A percentile compares a stretch with the other conserved stretches of the same genome.
Conservation (phyloP, 2,329 filamentous ascomycete species). For the Geosmithia flava region DNA sequence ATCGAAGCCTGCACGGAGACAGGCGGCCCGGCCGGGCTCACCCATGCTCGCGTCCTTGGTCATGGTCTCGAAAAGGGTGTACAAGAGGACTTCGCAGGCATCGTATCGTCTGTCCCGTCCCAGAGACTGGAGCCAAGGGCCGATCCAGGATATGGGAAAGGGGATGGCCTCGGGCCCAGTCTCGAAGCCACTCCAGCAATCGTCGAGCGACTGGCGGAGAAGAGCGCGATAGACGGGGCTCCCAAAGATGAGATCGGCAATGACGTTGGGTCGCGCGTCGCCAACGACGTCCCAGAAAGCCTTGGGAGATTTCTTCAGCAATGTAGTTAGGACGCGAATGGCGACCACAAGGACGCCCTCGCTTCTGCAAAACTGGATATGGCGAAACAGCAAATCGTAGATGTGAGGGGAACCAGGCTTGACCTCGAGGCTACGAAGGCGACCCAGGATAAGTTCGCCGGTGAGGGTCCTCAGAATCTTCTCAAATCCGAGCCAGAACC, state of each 20-base stretch:
- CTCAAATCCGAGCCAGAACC: slow-evolving; percentile 70
- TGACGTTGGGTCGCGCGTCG: slow-evolving; percentile 63
- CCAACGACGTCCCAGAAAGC: slow-evolving; percentile 86
- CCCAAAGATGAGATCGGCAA: slow-evolving; percentile 74
- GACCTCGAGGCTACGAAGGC: slow-evolving; percentile 66
- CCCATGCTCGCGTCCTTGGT: slow-evolving; percentile 41
- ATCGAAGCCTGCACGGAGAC: slow-evolving; percentile 52
- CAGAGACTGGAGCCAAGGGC: slow-evolving; percentile 66
- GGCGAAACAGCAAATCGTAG: slow-evolving; percentile 48
- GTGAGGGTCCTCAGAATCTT: slow-evolving; percentile 64
- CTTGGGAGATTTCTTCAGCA: slow-evolving; percentile 63
- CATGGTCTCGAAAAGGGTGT: slow-evolving; percentile 58
- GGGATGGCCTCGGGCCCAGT: slow-evolving; percentile 35
- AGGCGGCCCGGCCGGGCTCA: slow-evolving; percentile 44
- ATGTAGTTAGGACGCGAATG: slow-evolving; percentile 54
- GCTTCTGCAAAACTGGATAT: slow-evolving; percentile 35
- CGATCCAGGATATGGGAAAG: slow-evolving; percentile 66
- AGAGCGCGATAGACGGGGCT: slow-evolving; percentile 54
- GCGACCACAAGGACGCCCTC: slow-evolving; percentile 53
- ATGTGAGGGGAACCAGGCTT: slow-evolving; percentile 47
- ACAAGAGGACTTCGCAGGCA: slow-evolving; percentile 66
- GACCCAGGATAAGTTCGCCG: slow-evolving; percentile 62
- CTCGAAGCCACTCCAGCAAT: slow-evolving; percentile 26
- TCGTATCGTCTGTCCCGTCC: slow-evolving; percentile 64
- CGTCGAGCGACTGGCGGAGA: slow-evolving; percentile 46